Percentiles rank a stretch among this genome's conserved stretches.
Evolutionary conservation across 2,329 filamentous ascomycete genomes (phyloP).

Genomic region (Verticillium klebahnii): DNA sequence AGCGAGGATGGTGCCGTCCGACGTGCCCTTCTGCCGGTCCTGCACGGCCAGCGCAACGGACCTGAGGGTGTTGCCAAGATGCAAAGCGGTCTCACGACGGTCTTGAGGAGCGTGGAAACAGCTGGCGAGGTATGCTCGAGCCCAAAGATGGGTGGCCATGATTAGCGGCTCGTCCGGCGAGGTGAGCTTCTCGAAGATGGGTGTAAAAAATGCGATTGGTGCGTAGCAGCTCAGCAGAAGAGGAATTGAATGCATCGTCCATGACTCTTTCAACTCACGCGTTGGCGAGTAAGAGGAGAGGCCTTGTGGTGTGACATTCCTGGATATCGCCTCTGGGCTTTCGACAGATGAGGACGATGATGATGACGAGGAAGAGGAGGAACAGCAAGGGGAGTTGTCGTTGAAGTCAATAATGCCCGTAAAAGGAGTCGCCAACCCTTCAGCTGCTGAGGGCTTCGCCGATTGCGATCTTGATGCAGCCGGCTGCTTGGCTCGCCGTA

Average conservation of each 20-base stretch:
- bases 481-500: background rate
- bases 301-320: background rate
- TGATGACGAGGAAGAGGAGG: background rate
- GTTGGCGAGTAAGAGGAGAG: background rate
- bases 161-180: constrained; percentile 26
- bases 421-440: background rate
- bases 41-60: constrained; percentile 31
- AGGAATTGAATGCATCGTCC: constrained; percentile 32
- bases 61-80: constrained; percentile 31
- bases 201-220: constrained; percentile 26
- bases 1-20: constrained; percentile 30
- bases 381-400: background rate
- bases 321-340: background rate
- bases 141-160: constrained; percentile 34
- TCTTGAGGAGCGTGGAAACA: constrained; percentile 24
- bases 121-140: constrained; percentile 33
- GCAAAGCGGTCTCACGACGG: constrained; percentile 26
- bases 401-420: background rate
- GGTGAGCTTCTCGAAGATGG: constrained; percentile 19
- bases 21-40: constrained; percentile 18
- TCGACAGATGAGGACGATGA: constrained; percentile 6
- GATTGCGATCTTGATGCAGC: constrained; percentile 1
- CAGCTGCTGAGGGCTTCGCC: constrained; percentile 4
- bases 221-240: constrained; percentile 33
- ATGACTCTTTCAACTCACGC: constrained; percentile 25